These are phyloP conservation scores for Hymenoscyphus albidus DNA, from an alignment of 2,329 filamentous ascomycete species.

Conservation along the genomic window DNA sequence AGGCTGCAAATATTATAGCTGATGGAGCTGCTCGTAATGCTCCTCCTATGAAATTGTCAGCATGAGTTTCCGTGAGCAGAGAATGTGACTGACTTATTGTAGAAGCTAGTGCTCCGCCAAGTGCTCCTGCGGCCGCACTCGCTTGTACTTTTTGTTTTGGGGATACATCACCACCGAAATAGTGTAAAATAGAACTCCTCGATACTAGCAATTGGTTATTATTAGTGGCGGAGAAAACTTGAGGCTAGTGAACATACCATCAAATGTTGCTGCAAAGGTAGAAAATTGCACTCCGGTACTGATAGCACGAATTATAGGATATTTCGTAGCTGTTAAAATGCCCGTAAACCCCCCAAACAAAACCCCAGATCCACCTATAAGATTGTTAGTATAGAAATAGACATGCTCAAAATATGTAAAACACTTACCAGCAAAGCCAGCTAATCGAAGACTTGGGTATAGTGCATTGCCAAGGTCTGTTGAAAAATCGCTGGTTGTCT, in stretches of 20 bases:
- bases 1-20: conserved; percentile 53
- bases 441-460: conserved; percentile 53
- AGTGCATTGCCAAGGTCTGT: conserved; percentile 41
- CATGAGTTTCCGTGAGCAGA: background rate
- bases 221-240: conserved; percentile 12
- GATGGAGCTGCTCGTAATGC: conserved; percentile 53
- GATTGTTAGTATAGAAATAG: conserved; percentile 12
- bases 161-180: conserved; percentile 45
- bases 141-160: conserved; percentile 59
- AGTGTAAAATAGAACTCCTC: conserved; percentile 44
- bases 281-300: conserved; percentile 79
- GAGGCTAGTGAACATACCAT: conserved; percentile 48
- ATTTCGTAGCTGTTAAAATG: conserved; percentile 61
- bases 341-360: conserved; percentile 66
- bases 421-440: conserved; percentile 52
- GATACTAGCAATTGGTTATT: conserved; percentile 41
- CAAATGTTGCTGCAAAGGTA: conserved; percentile 71
- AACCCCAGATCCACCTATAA: conserved; percentile 55
- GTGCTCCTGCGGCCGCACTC: conserved; percentile 66
- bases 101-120: conserved; percentile 50
- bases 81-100: background rate
- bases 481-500: background rate
- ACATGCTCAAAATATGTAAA: background rate
- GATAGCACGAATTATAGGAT: conserved; percentile 65
- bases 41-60: conserved; percentile 45